phyloP scores from a whole-genome alignment of 1,284 basidiomycete genomes.

The Cryptococcus sp. region DNA sequence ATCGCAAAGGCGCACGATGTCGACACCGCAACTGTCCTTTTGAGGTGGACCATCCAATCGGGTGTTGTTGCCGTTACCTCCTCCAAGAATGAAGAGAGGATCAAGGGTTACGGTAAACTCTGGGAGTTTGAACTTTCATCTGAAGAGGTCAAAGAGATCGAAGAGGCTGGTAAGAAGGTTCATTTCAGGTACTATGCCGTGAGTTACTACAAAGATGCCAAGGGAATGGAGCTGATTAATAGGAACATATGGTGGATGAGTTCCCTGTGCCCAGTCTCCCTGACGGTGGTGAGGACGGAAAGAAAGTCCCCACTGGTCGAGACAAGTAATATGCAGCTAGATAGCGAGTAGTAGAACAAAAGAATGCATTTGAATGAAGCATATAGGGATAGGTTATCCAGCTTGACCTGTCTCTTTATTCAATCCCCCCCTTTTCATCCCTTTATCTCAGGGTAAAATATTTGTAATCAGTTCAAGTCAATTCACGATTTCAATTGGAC shows the following conservation, averaged over 20 bases:
- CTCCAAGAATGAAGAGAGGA: slow-evolving; percentile 59
- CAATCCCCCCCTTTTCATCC: no score
- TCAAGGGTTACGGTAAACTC: slow-evolving; percentile 60
- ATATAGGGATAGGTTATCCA: no score
- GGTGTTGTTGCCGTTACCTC: slow-evolving; percentile 63
- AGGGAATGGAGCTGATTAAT: background rate
- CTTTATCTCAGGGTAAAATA: background rate
- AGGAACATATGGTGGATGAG: slow-evolving; percentile 42
- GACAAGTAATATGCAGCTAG: no score
- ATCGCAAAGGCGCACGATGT: slow-evolving; percentile 54
- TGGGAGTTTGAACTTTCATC: slow-evolving; percentile 57
- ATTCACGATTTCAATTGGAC: background rate
- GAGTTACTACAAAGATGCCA: background rate
- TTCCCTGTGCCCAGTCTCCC: slow-evolving; percentile 43
- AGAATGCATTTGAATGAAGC: no score
- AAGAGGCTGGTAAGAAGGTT: slow-evolving; percentile 57
- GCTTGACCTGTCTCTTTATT: no score
- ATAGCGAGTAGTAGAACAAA: no score
- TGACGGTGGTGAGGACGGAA: background rate
- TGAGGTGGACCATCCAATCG: slow-evolving; percentile 61
- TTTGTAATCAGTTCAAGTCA: background rate
- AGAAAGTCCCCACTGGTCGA: no score
- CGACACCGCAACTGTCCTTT: slow-evolving; percentile 56
- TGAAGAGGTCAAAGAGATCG: slow-evolving; percentile 63
- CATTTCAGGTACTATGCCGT: slow-evolving; percentile 53